These are phyloP conservation scores for Solanum piurae DNA, from an alignment of 257 asterid genomes.

Conservation along the genomic window DNA sequence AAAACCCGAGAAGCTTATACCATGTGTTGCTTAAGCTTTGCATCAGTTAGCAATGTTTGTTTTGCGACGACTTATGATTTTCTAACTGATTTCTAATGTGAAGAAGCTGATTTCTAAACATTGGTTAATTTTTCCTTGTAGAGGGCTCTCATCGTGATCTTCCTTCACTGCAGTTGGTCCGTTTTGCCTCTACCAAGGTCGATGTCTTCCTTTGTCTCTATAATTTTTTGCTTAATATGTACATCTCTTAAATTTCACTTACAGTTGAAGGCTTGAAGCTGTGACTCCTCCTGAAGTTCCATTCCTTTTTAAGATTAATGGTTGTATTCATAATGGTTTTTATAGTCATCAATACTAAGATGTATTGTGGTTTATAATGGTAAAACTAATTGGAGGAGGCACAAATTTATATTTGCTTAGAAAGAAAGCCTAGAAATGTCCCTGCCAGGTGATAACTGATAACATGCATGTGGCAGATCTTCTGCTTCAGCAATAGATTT, in stretches of 20 bases:
- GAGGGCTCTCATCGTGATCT: conserved; percentile 97
- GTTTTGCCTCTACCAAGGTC: conserved; percentile 76
- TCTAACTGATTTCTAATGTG: neutral
- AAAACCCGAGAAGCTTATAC: neutral
- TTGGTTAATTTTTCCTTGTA: conserved; percentile 20
- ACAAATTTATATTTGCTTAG: neutral
- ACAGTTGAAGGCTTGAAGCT: neutral
- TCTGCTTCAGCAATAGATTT: neutral
- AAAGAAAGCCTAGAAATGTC: neutral
- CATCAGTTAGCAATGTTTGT: neutral
- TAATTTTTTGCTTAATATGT: neutral
- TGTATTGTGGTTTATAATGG: neutral
- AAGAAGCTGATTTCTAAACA: neutral
- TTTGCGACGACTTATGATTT: neutral
- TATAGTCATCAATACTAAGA: neutral
- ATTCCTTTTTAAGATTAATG: neutral
- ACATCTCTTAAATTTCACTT: neutral
- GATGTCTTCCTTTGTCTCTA: neutral
- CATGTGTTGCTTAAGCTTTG: neutral
- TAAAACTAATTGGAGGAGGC: neutral
- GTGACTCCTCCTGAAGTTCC: neutral
- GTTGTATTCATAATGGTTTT: neutral
- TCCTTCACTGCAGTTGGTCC: conserved; percentile 73
- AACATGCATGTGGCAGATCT: neutral
- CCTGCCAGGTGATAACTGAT: neutral